These are phyloP conservation scores for Tylopilus felleus DNA, from an alignment of 768 basidiomycete genomes.

Conservation along the genomic window DNA sequence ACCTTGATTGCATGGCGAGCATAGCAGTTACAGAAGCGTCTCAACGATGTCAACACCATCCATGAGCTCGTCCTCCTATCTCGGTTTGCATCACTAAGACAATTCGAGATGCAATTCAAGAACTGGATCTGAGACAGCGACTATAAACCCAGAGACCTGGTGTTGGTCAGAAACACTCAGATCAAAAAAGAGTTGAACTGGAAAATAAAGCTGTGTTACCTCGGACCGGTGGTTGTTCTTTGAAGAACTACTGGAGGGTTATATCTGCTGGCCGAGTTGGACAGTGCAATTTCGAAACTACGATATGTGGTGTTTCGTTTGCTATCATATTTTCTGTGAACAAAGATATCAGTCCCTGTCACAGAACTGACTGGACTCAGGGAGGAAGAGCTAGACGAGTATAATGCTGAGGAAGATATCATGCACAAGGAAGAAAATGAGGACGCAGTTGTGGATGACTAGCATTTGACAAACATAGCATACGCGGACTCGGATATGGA, in stretches of 20 bases:
- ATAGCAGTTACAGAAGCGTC: neutral
- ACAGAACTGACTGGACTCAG: neutral
- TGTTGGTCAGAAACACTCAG: neutral
- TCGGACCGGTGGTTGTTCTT: neutral
- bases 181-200: neutral
- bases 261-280: too few relatives aligned
- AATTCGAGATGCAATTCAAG: neutral
- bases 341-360: neutral
- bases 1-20: constrained; percentile 1
- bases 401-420: too few relatives aligned
- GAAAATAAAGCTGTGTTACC: neutral
- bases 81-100: neutral
- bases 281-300: neutral
- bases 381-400: too few relatives aligned
- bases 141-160: neutral
- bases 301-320: too few relatives aligned
- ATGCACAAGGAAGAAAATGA: neutral
- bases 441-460: too few relatives aligned
- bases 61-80: neutral
- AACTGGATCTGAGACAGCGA: neutral
- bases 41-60: neutral
- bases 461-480: too few relatives aligned
- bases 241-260: too few relatives aligned
- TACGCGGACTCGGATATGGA: too few relatives aligned
- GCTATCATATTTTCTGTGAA: neutral